Evolutionary conservation across 2,329 filamentous ascomycete genomes (phyloP), one percentile per base, ranked within the genome.

Genomic region (Raffaelea ambrosiae): DNA sequence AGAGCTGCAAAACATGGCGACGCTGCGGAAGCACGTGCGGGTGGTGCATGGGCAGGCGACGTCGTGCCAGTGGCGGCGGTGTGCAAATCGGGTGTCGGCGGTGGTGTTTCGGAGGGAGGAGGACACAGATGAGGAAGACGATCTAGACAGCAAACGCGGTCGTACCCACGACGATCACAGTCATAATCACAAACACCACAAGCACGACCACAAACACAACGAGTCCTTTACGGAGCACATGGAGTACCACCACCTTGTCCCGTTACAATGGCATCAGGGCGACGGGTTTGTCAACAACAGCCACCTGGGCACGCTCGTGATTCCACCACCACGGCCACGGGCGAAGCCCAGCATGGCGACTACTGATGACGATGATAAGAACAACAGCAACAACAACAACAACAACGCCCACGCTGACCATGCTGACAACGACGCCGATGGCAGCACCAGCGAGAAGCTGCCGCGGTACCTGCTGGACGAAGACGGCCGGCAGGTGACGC

Each of bases 1-100:
- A 3, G 75, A 82, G 61, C 64, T 84, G 41, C 77, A 82, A 44
- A 84, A 84, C 55, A 61, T 81, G 48, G 74, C 75, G 13, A 83
- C 78, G 10, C 59, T 84, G 38, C 67, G 73, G 21, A 66, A 63
- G 48, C 80, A 84, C 53, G 61, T 83, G 14, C 57, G 62, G 18
- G 55, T 69, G 14, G 67, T 81, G 3, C 80, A 84, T 57, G 65
- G 48, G 5, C 51, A 53, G 16, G 47, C 39, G 23, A 3, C 3
- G 18, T 50, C 54, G 35, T 71, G 66, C 46, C 58, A 55, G 36
- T 77, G 72, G 71, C 60, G 59, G 5, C 62, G 59, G 19, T 78
- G 73, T 53, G 59, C n/a, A n/a, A 55, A 11, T 46, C 40, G 39
- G 51, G 39, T 38, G 21, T 26, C 56, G n/a, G 50, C 54, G 26